These are phyloP conservation scores for Fomitopsis serialis DNA, from an alignment of 768 basidiomycete species.

Conservation along the genomic window DNA sequence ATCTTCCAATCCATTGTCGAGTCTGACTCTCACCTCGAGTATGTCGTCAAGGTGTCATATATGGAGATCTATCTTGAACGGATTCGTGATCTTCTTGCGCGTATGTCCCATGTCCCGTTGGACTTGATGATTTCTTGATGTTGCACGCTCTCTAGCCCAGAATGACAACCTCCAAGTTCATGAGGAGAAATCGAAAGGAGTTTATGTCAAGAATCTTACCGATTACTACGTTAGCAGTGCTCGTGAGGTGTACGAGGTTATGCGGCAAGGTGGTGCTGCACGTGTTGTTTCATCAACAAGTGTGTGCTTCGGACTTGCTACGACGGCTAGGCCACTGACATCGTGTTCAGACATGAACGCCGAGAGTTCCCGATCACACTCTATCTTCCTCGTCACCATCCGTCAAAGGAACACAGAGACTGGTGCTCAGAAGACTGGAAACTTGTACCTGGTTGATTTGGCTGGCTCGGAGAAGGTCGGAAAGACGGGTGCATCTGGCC, in stretches of 20 bases:
- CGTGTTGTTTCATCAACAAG: slow-evolving; percentile 93
- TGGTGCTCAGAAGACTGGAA: slow-evolving; percentile 93
- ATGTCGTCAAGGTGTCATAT: slow-evolving; percentile 98
- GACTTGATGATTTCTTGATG: not conserved
- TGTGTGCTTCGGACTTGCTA: slow-evolving; percentile 33
- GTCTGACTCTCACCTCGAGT: slow-evolving; percentile 92
- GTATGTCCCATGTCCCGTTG: slow-evolving; percentile 46
- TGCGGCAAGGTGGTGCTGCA: slow-evolving; percentile 91
- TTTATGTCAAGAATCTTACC: slow-evolving; percentile 95
- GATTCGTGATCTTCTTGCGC: slow-evolving; percentile 91
- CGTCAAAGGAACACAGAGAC: slow-evolving; percentile 95
- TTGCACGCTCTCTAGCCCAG: slow-evolving; percentile 54
- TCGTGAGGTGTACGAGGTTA: slow-evolving; percentile 95
- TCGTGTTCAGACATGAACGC: slow-evolving; percentile 89
- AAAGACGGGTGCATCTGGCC: slow-evolving; percentile 98
- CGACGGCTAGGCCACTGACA: not conserved
- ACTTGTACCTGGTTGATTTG: slow-evolving; percentile 95
- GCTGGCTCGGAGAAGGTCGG: slow-evolving; percentile 99
- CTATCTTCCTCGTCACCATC: slow-evolving; percentile 97
- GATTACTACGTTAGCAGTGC: slow-evolving; percentile 98
- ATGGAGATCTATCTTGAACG: slow-evolving; percentile 99
- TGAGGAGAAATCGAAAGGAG: slow-evolving; percentile 95
- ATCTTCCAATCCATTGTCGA: slow-evolving; percentile 97
- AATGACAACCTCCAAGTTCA: slow-evolving; percentile 98
- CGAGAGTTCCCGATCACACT: slow-evolving; percentile 97